Evolutionary conservation across 129 eudicot genomes (phyloP).

Genomic region (Lactuca saligna): DNA sequence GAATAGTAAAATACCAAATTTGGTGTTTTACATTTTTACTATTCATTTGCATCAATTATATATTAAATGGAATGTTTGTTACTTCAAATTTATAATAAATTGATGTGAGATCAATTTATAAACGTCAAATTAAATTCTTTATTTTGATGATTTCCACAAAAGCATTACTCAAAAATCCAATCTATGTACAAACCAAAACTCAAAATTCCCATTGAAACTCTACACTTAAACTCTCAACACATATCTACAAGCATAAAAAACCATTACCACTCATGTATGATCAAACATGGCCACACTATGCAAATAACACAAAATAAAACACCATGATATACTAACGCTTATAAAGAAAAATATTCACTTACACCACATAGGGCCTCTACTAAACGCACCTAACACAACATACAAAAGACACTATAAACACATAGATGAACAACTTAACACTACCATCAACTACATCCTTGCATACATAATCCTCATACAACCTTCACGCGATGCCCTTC

Average conservation of each 20-base stretch:
- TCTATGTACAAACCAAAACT: no score
- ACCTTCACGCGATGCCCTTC: conserved; percentile 5
- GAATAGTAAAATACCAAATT: no score
- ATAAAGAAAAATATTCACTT: conserved; percentile 12
- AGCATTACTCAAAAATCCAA: no score
- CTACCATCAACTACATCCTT: conserved; percentile 20
- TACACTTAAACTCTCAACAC: no score
- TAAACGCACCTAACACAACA: background rate
- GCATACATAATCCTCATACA: conserved; percentile 15
- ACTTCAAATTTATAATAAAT: no score
- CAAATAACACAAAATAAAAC: conserved; percentile 22
- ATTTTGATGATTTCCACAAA: no score
- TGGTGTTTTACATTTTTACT: no score
- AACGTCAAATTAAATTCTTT: no score
- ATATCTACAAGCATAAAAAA: background rate
- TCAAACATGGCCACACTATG: background rate
- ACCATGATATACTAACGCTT: background rate
- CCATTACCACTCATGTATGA: background rate
- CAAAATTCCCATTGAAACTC: no score
- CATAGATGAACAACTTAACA: conserved; percentile 15
- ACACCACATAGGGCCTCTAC: background rate
- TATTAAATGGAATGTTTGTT: no score
- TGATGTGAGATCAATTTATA: no score
- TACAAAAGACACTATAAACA: conserved; percentile 12
- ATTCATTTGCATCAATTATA: no score